phyloP scores from a whole-genome alignment of 1,284 basidiomycete genomes.

The Moesziomyces antarcticus region DNA sequence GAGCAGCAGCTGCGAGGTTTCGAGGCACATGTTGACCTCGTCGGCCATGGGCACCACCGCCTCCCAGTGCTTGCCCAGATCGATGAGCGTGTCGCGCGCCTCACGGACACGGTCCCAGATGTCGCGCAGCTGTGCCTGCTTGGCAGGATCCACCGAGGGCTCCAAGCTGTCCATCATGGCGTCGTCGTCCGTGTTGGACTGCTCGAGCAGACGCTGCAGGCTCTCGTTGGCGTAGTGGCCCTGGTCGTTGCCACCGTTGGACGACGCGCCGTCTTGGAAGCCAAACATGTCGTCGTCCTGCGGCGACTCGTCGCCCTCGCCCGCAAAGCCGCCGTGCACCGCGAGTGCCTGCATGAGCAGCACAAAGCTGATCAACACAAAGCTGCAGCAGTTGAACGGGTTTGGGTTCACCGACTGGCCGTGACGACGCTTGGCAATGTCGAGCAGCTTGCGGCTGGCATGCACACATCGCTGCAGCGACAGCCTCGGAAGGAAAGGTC shows the following conservation, averaged over 20 bases:
- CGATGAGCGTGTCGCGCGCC: conserved; percentile 53
- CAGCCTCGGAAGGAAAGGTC: conserved; percentile 56
- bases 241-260: conserved; percentile 10
- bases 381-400: conserved; percentile 62
- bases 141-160: conserved; percentile 31
- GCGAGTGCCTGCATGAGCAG: conserved; percentile 63
- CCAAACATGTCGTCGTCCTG: conserved; percentile 10
- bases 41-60: conserved; percentile 59
- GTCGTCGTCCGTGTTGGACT: conserved; percentile 24
- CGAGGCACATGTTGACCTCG: conserved; percentile 60
- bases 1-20: conserved; percentile 55
- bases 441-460: conserved; percentile 57
- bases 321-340: conserved; percentile 42
- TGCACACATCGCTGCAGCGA: conserved; percentile 60
- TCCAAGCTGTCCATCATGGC: conserved; percentile 23
- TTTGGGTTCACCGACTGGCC: conserved; percentile 53
- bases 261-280: conserved; percentile 7
- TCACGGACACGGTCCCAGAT: conserved; percentile 59
- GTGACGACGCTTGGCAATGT: conserved; percentile 52
- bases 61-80: conserved; percentile 56
- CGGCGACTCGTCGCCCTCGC: conserved; percentile 16
- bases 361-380: conserved; percentile 62
- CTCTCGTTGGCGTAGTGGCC: conserved; percentile 42
- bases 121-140: conserved; percentile 48
- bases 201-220: conserved; percentile 33